Conservation (phyloP, 768 basidiomycete genomes). For the Cyclocybe aegerita region DNA sequence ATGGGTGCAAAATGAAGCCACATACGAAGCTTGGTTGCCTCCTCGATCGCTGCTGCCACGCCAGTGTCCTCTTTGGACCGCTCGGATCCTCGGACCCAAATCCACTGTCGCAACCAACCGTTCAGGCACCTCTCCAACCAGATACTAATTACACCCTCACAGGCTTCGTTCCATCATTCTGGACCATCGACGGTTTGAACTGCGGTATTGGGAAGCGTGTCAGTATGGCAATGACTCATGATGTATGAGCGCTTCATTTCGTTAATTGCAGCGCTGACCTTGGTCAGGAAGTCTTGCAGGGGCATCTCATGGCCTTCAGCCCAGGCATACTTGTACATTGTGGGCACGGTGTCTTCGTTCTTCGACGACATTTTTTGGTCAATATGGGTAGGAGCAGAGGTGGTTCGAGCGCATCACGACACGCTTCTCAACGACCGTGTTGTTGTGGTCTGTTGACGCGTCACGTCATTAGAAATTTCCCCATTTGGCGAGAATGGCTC, state of each 20-base stretch:
- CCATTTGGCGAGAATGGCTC: neutral
- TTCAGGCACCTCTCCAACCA: neutral
- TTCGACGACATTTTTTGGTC: slow-evolving; percentile 6
- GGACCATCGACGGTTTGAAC: slow-evolving; percentile 78
- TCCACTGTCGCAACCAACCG: slow-evolving; percentile 47
- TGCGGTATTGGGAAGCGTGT: slow-evolving; percentile 20
- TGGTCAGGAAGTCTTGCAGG: slow-evolving; percentile 53
- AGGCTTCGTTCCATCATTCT: slow-evolving; percentile 74
- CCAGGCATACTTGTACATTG: slow-evolving; percentile 55
- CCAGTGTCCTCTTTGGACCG: slow-evolving; percentile 21
- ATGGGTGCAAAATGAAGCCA: neutral
- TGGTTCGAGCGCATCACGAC: slow-evolving; percentile 12
- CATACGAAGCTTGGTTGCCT: slow-evolving; percentile 47
- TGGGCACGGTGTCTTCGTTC: slow-evolving; percentile 41
- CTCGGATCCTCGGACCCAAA: slow-evolving; percentile 49
- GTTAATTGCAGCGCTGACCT: slow-evolving; percentile 38
- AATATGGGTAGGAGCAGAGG: neutral
- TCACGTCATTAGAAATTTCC: neutral
- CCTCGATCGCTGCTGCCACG: slow-evolving; percentile 36
- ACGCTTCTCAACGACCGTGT: slow-evolving; percentile 22
- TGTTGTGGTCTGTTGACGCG: slow-evolving; percentile 24
- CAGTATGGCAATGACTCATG: neutral
- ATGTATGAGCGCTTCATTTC: neutral
- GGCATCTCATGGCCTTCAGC: slow-evolving; percentile 35
- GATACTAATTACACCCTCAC: slow-evolving; percentile 34